Evolutionary conservation across 2,329 filamentous ascomycete species (phyloP).

Genomic region (Fusarium secorum): DNA sequence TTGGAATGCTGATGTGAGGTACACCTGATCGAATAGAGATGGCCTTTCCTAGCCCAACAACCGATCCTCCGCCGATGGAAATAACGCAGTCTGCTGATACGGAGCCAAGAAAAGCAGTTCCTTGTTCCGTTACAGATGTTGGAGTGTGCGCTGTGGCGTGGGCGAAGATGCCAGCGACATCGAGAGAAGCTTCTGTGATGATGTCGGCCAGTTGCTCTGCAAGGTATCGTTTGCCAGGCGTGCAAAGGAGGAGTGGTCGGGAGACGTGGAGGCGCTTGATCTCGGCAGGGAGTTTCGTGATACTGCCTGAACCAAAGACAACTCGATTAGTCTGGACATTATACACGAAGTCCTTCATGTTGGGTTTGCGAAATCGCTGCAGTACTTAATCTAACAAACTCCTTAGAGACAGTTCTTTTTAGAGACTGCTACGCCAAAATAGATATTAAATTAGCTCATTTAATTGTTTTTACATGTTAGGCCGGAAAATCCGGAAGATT

Average conservation of each 20-base stretch:
- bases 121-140: background rate
- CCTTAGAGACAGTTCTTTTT: fast-evolving
- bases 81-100: background rate
- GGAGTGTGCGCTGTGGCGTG: background rate
- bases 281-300: background rate
- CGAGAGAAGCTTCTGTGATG: background rate
- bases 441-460: too few relatives aligned
- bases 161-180: background rate
- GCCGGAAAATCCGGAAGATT: background rate
- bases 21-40: fast-evolving
- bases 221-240: background rate
- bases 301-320: background rate
- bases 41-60: background rate
- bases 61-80: background rate
- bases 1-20: background rate
- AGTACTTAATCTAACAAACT: fast-evolving
- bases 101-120: background rate
- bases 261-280: background rate
- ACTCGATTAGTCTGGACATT: background rate
- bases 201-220: background rate
- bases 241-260: background rate
- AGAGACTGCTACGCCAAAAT: background rate
- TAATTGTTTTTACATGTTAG: fast-evolving
- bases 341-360: background rate
- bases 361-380: fast-evolving